These are phyloP conservation scores for Sambucus nigra DNA, from an alignment of 129 eudicot genomes.

Conservation along the genomic window DNA sequence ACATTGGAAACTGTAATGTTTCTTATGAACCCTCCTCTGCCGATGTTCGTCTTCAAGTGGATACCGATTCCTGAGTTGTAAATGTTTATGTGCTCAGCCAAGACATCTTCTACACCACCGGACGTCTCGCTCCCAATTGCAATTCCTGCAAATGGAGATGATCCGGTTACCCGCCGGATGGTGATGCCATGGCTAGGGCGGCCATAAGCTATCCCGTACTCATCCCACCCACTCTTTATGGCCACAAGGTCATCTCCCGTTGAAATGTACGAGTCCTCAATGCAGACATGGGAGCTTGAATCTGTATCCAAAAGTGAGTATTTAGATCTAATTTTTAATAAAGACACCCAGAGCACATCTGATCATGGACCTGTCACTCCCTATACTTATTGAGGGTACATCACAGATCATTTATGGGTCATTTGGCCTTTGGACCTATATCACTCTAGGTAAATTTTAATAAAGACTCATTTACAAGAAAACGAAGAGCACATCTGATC, in stretches of 20 bases:
- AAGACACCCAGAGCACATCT: too few relatives aligned
- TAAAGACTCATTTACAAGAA: too few relatives aligned
- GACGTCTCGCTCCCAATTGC: constrained; percentile 96
- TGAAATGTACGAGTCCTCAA: constrained; percentile 90
- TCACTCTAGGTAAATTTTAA: too few relatives aligned
- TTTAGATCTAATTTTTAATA: too few relatives aligned
- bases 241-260: constrained; percentile 92
- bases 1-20: constrained; percentile 70
- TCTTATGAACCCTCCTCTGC: constrained; percentile 72
- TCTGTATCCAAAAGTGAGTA: constrained; percentile 39
- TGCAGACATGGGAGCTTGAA: constrained; percentile 94
- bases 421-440: too few relatives aligned
- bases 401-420: not conserved
- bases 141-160: constrained; percentile 84
- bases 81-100: constrained; percentile 75
- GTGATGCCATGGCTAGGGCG: constrained; percentile 75
- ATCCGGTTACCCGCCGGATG: constrained; percentile 72
- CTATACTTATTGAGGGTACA: not conserved
- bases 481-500: too few relatives aligned
- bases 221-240: constrained; percentile 97
- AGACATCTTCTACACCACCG: constrained; percentile 57
- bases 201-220: constrained; percentile 69
- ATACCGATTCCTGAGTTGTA: constrained; percentile 73
- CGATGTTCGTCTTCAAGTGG: constrained; percentile 78
- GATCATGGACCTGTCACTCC: not conserved